These are phyloP conservation scores for Cicer bijugum DNA, from an alignment of 306 rosid genomes.

Conservation along the genomic window DNA sequence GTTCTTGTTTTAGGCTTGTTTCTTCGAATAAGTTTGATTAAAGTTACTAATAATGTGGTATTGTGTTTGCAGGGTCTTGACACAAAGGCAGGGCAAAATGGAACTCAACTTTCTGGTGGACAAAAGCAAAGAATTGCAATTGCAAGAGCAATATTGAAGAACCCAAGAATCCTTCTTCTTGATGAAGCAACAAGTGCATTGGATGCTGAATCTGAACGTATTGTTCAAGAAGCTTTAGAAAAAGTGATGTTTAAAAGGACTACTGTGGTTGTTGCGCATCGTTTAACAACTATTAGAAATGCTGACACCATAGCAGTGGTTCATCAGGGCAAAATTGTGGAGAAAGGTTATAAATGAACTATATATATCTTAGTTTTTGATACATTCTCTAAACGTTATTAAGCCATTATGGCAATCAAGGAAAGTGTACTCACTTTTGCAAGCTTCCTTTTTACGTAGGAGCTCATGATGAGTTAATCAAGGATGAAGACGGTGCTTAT, in stretches of 20 bases:
- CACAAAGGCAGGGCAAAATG: constrained; percentile 86
- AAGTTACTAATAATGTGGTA: background rate
- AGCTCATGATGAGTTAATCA: constrained; percentile 67
- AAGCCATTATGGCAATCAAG: background rate
- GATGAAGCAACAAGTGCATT: constrained; percentile 96
- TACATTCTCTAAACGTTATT: background rate
- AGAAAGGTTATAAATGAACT: constrained; percentile 57
- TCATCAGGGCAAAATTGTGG: constrained; percentile 83
- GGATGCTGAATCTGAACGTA: constrained; percentile 87
- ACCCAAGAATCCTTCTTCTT: constrained; percentile 84
- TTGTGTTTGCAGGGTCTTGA: constrained; percentile 66
- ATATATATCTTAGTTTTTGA: background rate
- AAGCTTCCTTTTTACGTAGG: constrained; percentile 53
- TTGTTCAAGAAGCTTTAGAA: constrained; percentile 85
- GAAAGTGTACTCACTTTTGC: constrained; percentile 24
- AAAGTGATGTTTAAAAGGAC: constrained; percentile 74
- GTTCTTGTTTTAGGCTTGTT: background rate
- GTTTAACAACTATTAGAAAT: constrained; percentile 83
- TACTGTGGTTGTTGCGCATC: constrained; percentile 89
- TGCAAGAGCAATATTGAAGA: constrained; percentile 91
- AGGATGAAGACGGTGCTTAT: constrained; percentile 73
- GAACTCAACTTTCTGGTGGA: constrained; percentile 93
- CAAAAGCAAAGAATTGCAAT: constrained; percentile 97
- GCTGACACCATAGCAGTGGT: constrained; percentile 83
- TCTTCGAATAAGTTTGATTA: constrained; percentile 6